phyloP scores from a whole-genome alignment of 768 basidiomycete species.

The Amanita brunnescens region DNA sequence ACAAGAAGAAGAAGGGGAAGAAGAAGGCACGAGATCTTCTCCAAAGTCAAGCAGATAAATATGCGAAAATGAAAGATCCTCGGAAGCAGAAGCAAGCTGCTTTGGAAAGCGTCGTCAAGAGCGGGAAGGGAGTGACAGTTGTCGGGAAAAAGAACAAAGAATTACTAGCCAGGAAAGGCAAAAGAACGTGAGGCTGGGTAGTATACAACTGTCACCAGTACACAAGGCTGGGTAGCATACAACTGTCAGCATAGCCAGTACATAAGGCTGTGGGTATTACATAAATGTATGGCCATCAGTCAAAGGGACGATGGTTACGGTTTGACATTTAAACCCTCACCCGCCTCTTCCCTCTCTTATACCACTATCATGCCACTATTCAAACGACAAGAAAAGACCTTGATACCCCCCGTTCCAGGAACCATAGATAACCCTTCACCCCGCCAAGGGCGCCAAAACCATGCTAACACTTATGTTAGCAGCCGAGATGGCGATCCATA shows the following conservation, averaged over 20 bases:
- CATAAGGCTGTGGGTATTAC: background rate
- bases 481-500: slow-evolving; percentile 55
- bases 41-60: slow-evolving; percentile 56
- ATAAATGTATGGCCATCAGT: no score
- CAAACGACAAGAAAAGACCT: slow-evolving; percentile 54
- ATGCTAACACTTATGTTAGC: slow-evolving; percentile 53
- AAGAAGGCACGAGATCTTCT: slow-evolving; percentile 60
- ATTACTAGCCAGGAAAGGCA: background rate
- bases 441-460: slow-evolving; percentile 38
- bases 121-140: slow-evolving; percentile 79
- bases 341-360: slow-evolving; percentile 7
- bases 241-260: background rate
- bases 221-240: background rate
- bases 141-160: slow-evolving; percentile 53
- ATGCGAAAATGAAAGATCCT: slow-evolving; percentile 47
- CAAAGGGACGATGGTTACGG: background rate
- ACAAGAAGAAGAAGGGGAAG: slow-evolving; percentile 61
- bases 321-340: background rate
- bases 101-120: slow-evolving; percentile 73
- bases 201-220: background rate
- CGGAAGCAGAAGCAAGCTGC: slow-evolving; percentile 84
- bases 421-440: slow-evolving; percentile 27
- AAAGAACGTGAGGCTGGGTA: background rate
- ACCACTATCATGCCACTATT: slow-evolving; percentile 49
- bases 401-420: slow-evolving; percentile 59